Evolutionary conservation across 78 protist species (phyloP), one percentile per base, ranked within the genome.

Genomic region (Dictyostelium citrinum): DNA sequence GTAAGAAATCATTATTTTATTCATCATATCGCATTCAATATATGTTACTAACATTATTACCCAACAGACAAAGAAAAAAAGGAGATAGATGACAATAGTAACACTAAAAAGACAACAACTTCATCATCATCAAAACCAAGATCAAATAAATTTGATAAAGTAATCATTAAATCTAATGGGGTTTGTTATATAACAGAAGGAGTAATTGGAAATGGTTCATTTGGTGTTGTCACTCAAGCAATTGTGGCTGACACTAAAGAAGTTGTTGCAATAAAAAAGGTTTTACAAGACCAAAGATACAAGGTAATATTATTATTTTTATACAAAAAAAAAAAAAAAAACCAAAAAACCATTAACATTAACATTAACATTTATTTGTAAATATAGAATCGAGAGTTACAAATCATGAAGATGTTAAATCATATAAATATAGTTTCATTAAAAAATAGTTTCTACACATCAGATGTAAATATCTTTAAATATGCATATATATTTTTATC

Each of bases 241-340:
- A 81, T 37, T 17, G 83, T 96, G 27, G 90, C 74, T 3, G 98
- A 93, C 16, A 90, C 98, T 1, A 91, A 93, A 35, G 99, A 99
- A 64, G 68, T 71, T 27, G 99, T 99, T 10, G 99, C 99, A 45
- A 96, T 99, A 61, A 99, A 99, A 91, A 98, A 98, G 86, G 99
- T 99, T 39, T 91, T 98, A 74, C 99, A 99, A 91, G 99, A 99
- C 95, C 82, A 95, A 67, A 82, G 99, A 20, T 99, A 93, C 95
- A 99, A 99, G 98, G 99, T 98, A 41, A 22, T 84, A 74, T 55
- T 27, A 31, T 79, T 43, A 24, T 55, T 35, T 12, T 46, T 12
- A 70, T 4, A 33, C 33, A 24, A 33, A 33, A 31, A 24, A 31
- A 31, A 4, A 31, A 49, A 49, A 49, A 51, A 17, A 51, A 51